Percentiles rank a stretch among this genome's conserved stretches.
Evolutionary conservation across 805 yeast genomes (phyloP).

Genomic region (Starmera caribaea): DNA sequence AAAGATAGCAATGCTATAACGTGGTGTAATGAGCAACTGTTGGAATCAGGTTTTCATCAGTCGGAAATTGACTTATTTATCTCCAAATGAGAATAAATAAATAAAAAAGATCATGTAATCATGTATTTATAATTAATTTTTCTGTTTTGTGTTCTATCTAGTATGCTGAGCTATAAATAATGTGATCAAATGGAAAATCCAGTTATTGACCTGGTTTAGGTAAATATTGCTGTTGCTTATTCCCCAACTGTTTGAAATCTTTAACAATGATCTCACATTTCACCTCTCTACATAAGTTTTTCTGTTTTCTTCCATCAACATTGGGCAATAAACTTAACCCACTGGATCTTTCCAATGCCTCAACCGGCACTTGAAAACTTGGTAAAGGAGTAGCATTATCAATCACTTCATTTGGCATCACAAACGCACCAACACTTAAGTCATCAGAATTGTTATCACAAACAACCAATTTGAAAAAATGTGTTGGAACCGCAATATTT

Average conservation of each 20-base stretch:
- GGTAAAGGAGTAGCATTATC: slow-evolving; percentile 62
- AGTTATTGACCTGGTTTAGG: too few relatives aligned
- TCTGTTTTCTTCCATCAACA: slow-evolving; percentile 46
- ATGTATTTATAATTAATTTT: too few relatives aligned
- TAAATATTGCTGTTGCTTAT: too few relatives aligned
- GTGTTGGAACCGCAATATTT: slow-evolving; percentile 93
- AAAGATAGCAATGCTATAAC: too few relatives aligned
- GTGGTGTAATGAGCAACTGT: too few relatives aligned
- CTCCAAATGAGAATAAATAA: too few relatives aligned
- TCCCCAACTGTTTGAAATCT: slow-evolving; percentile 41
- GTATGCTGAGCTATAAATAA: too few relatives aligned
- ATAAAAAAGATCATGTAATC: too few relatives aligned
- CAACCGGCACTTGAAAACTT: slow-evolving; percentile 78
- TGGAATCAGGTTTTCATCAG: too few relatives aligned
- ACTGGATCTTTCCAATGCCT: slow-evolving; percentile 77
- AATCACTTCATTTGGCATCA: slow-evolving; percentile 80
- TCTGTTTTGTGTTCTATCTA: too few relatives aligned
- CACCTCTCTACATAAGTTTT: slow-evolving; percentile 70
- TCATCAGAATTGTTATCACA: slow-evolving; percentile 47
- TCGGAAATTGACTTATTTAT: too few relatives aligned
- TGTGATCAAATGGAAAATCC: too few relatives aligned
- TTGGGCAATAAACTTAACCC: slow-evolving; percentile 76
- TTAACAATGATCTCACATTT: slow-evolving; percentile 73
- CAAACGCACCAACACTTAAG: slow-evolving; percentile 84
- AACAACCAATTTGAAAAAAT: slow-evolving; percentile 83